phyloP scores from a whole-genome alignment of 2,329 filamentous ascomycete genomes.

The Ophiostoma sp. region DNA sequence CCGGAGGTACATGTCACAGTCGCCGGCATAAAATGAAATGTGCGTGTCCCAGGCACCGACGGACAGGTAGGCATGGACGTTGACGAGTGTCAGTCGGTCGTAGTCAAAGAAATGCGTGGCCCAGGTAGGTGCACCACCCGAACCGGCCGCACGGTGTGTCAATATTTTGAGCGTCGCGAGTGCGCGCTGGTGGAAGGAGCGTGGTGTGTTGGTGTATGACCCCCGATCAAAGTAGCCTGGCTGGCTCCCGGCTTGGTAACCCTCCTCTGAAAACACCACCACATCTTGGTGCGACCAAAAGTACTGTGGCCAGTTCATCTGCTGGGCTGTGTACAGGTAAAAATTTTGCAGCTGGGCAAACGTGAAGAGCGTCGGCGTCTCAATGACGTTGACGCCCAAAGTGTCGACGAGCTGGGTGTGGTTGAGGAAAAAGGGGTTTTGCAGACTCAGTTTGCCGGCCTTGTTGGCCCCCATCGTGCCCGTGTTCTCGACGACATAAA shows the following conservation, averaged over 20 bases:
- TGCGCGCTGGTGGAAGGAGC: slow-evolving; percentile 21
- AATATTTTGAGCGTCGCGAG: slow-evolving; percentile 45
- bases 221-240: slow-evolving; percentile 34
- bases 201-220: slow-evolving; percentile 39
- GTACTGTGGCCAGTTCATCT: slow-evolving; percentile 50
- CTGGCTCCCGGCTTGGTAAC: slow-evolving; percentile 24
- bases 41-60: slow-evolving; percentile 58
- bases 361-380: slow-evolving; percentile 51
- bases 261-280: slow-evolving; percentile 46
- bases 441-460: slow-evolving; percentile 48
- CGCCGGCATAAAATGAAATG: slow-evolving; percentile 59
- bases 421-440: slow-evolving; percentile 60
- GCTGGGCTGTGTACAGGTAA: slow-evolving; percentile 47
- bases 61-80: slow-evolving; percentile 51
- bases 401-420: slow-evolving; percentile 45
- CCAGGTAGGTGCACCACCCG: slow-evolving; percentile 44
- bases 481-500: slow-evolving; percentile 61
- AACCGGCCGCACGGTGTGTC: slow-evolving; percentile 37
- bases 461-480: slow-evolving; percentile 56
- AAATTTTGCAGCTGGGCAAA: slow-evolving; percentile 59
- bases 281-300: slow-evolving; percentile 58
- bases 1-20: slow-evolving; percentile 57
- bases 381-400: slow-evolving; percentile 49
- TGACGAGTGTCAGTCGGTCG: slow-evolving; percentile 59
- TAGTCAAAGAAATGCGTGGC: slow-evolving; percentile 58